phyloP scores from a whole-genome alignment of 345 rosid genomes.

The Microthlaspi erraticum region DNA sequence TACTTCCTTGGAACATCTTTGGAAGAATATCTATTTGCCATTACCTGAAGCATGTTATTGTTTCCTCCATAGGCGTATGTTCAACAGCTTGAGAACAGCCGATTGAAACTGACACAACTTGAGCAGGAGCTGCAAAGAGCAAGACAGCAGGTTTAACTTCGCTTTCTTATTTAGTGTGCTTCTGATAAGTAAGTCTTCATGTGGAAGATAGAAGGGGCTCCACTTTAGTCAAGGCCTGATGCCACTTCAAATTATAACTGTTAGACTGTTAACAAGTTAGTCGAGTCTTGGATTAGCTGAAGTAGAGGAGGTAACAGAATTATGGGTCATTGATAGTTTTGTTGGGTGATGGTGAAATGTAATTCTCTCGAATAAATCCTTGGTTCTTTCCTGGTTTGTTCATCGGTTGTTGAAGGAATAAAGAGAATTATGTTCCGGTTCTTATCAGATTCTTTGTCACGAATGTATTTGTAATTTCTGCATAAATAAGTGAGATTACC shows the following conservation, averaged over 20 bases:
- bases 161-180: slow-evolving; percentile 32
- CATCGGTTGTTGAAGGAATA: slow-evolving; percentile 18
- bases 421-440: not conserved
- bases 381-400: slow-evolving; percentile 16
- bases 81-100: slow-evolving; percentile 93
- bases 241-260: slow-evolving; percentile 11
- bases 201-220: slow-evolving; percentile 9
- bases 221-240: slow-evolving; percentile 10
- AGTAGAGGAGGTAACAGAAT: slow-evolving; percentile 5
- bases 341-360: not conserved
- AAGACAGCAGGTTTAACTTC: slow-evolving; percentile 76
- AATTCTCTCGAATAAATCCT: not conserved
- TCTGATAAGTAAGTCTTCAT: not conserved
- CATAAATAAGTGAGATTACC: not conserved
- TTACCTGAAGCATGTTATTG: slow-evolving; percentile 14
- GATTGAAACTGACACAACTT: slow-evolving; percentile 82
- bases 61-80: slow-evolving; percentile 72
- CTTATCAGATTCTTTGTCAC: slow-evolving; percentile 14
- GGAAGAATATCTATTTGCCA: slow-evolving; percentile 5
- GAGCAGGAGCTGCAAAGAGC: slow-evolving; percentile 97
- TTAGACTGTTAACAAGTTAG: slow-evolving; percentile 20
- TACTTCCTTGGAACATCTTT: slow-evolving; percentile 9
- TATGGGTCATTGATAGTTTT: slow-evolving; percentile 2
- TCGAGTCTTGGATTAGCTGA: slow-evolving; percentile 27
- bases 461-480: slow-evolving; percentile 15